Evolutionary conservation across 257 asterid genomes (phyloP), one percentile per base, ranked within the genome.

Genomic region (Thymus mandschuricus): DNA sequence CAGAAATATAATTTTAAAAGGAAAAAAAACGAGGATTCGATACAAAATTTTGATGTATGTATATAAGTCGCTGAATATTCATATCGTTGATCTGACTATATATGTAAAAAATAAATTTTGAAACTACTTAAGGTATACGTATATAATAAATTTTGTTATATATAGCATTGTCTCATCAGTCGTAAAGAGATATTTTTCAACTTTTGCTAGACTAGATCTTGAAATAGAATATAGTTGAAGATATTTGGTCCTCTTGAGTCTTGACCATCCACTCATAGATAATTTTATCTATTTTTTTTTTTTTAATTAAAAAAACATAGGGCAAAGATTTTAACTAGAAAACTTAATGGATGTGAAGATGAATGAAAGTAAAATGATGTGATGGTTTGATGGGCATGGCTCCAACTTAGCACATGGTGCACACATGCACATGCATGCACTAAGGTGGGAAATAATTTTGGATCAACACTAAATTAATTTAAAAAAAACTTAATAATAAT

Each of bases 321-420:
- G 29, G 10, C 11, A 44, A 66, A 9, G 41, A 38, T 38, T 4
- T 44, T 48, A 43, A 30, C 21, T 0, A 70, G 8, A 48, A 46
- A 7, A 43, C 1, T 21, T 8, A 13, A 58, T 33, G 2, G 9
- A 73, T 5, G 21, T 60, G 58, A 67, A 62, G 30, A 56, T 13
- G 43, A 34, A 33, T 3, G 5, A 34, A 30, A 71, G 63, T 70
- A 79, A 70, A 50, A 69, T 63, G 87, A 82, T 82, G 85, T 78
- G 86, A 84, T 76, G 21, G 79, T 3, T 21, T 66, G 82, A 45
- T 73, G 79, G 65, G 60, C 80, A 76, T 82, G 78, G 58, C 58
- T 71, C 80, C 78, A 71, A 75, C 84, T 69, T 72, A 70, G 78
- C 87, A 85, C 89, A 78, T 85, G 87, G 82, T 60, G 56, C 70